Evolutionary conservation across 192 early-diverging fungal genomes (phyloP), one percentile per base, ranked within the genome.

Genomic region (Umbelopsis sp.): DNA sequence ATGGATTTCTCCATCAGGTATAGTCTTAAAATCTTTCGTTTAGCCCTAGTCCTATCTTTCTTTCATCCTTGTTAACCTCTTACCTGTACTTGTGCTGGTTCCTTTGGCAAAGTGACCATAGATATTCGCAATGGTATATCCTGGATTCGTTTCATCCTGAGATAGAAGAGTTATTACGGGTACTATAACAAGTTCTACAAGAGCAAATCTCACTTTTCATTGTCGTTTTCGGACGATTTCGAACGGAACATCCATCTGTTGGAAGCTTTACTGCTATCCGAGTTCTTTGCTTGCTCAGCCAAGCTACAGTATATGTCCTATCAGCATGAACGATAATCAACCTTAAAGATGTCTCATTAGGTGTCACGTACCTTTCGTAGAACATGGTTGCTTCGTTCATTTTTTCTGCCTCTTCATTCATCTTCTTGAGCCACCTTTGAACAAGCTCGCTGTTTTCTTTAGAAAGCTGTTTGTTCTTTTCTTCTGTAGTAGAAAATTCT

Each of bases 311-410:
- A 18, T 66, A 61, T 21, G 27, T 30, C 27, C 27, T 2, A 27
- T 16, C 30, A 27, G 25, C 21, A 30, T 30, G 5, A 27, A 3
- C 5, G 13, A 61, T 1, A 61, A 30, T 1, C 55, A 61, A 30
- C 3, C 21, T 27, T 10, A 5, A 27, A 30, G 25, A 20, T 9
- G 4, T 0, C 10, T 5, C 1, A 30, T 27, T 5, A 61, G 16
- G 4, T 3, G 22, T 55, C 49, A 80, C 74, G 75, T 82, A 90
- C 91, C 77, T 83, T 87, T 96, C 97, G 71, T 93, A 86, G 81
- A 94, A 93, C 58, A 87, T 85, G 67, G 95, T 99, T 4, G 91
- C 94, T 49, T 94, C 93, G 77, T 99, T 98, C 89, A 99, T 93
- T 73, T 90, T 90, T 37, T 93, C 88, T 1, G 93, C 96, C 72